Conservation (phyloP, 2,329 filamentous ascomycete genomes). For the Penicillium griseofulvum region DNA sequence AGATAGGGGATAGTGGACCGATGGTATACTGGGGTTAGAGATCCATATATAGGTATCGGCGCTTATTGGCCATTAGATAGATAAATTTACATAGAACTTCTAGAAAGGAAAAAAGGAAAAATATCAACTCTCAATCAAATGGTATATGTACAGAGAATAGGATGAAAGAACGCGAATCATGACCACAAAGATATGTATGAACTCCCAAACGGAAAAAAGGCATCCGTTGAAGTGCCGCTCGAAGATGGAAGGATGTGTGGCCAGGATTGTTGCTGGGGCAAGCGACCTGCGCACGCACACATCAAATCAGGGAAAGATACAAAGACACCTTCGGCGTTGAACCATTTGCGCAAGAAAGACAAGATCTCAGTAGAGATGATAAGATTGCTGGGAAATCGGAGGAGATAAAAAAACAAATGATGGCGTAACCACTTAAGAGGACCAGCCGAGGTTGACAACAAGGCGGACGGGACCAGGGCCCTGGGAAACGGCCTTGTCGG, state of each 20-base stretch:
- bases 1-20: background rate
- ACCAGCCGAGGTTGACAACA: conserved; percentile 31
- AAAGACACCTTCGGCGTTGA: conserved; percentile 7
- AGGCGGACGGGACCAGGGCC: conserved; percentile 32
- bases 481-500: conserved; percentile 32
- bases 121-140: conserved; percentile 20
- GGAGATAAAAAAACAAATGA: background rate
- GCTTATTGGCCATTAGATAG: background rate
- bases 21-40: background rate
- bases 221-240: conserved; percentile 9
- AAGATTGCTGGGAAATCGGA: conserved; percentile 8
- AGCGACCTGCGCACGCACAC: conserved; percentile 13
- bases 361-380: conserved; percentile 8
- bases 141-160: conserved; percentile 30
- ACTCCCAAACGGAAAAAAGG: conserved; percentile 1
- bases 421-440: conserved; percentile 12
- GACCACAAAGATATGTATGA: conserved; percentile 20
- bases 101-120: conserved; percentile 4
- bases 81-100: background rate
- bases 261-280: conserved; percentile 3
- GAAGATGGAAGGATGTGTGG: conserved; percentile 6
- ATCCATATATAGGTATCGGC: background rate
- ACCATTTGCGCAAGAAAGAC: conserved; percentile 20
- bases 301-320: conserved; percentile 1
- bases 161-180: conserved; percentile 15